Base-by-base conservation (phyloP, 495 filamentous ascomycete species). In the Aspergillus heteromorphus region DNA sequence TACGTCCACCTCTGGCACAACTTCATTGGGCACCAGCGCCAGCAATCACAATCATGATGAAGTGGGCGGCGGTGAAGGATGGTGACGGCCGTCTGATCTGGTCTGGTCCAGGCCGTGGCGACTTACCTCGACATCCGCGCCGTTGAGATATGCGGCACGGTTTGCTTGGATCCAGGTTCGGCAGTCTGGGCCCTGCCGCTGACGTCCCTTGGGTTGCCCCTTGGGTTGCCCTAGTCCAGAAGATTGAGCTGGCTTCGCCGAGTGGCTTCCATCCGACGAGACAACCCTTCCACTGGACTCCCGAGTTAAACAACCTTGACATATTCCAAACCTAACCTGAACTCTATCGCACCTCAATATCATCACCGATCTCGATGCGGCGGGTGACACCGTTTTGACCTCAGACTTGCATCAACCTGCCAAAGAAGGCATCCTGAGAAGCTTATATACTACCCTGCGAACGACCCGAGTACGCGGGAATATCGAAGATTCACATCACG, bases 101-200 rank as follows among this genome's bases (percentile, higher is more conserved):
- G n/a, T n/a, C n/a, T 11, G 27, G 21, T 27, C 43, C 43, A 47
- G 43, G 21, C 43, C 40, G 49, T 30, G 49, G 34, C 38, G 25
- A 42, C 29, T 52, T 17, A 43, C 49, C 38, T 52, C 49, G 30
- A 21, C 49, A 52, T 52, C 58, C 9, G 17, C 21, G 21, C 27
- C 43, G 21, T 29, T 16, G 27, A 20, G 18, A 23, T 38, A 38
- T 9, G 1, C n/a, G 34, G 34, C 2, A 38, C 4, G 4, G 11
- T 13, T 4, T 5, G 34, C 34, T n/a, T 38, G 10, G 3, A 1
- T 38, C 1, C 5, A 9, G 11, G 34, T 27, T 27, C 23, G 23
- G 23, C 23, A 4, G 4, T 7, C 23, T 27, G 23, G 23, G 23
- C 7, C 23, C 7, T 27, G 23, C 23, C 23, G 23, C 23, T 27